Conservation (phyloP, 1,284 basidiomycete genomes). For the Rhodotorula sp. region DNA sequence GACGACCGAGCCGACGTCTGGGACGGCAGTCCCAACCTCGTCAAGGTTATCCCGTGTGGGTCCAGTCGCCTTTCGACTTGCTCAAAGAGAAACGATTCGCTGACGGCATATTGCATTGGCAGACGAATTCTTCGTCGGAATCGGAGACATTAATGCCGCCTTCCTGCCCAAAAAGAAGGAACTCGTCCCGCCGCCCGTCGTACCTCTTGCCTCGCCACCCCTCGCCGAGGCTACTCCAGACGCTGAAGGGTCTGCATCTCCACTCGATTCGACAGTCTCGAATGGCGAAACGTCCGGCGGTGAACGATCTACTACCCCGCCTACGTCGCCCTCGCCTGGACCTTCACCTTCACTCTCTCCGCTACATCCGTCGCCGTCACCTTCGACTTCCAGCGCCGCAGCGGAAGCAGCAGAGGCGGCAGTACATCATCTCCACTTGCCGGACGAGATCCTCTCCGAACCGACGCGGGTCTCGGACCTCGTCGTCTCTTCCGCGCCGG, state of each 20-base stretch:
- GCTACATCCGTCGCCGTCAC: neutral
- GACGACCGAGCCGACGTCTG: slow-evolving; percentile 98
- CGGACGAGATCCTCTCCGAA: neutral
- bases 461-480: slow-evolving; percentile 23
- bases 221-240: slow-evolving; percentile 40
- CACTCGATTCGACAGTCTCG: neutral
- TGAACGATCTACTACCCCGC: slow-evolving; percentile 12
- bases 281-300: neutral
- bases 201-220: slow-evolving; percentile 39
- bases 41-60: slow-evolving; percentile 91
- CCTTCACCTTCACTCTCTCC: neutral
- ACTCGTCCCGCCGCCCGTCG: slow-evolving; percentile 50
- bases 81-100: neutral
- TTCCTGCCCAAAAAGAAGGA: slow-evolving; percentile 69
- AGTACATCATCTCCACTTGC: neutral
- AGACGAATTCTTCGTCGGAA: slow-evolving; percentile 99
- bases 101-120: neutral
- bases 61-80: neutral
- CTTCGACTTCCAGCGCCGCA: neutral
- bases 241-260: neutral
- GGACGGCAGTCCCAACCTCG: slow-evolving; percentile 90
- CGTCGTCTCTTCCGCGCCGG: slow-evolving; percentile 40
- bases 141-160: slow-evolving; percentile 94
- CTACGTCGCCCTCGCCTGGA: neutral
- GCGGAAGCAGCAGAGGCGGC: neutral